Evolutionary conservation across 257 asterid genomes (phyloP), one percentile per base, ranked within the genome.

Genomic region (Solanum pinnatisectum): DNA sequence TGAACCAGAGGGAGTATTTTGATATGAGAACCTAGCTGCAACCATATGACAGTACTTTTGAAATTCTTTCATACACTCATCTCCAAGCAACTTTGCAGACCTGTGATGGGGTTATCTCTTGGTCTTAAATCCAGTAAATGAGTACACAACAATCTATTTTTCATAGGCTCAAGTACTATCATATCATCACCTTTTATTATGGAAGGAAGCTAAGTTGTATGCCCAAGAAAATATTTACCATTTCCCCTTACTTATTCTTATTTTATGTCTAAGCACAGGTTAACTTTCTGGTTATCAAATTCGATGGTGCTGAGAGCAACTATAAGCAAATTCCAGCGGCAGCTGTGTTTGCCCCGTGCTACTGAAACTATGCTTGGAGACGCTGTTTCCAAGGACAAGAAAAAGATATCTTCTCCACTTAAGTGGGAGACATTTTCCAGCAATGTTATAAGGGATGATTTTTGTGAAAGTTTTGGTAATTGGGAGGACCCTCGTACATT

Each of bases 261-360:
- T 65, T 87, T 20, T 44, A 77, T 22, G 44, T 23, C 82, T 87
- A 86, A 65, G 33, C 87, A 76, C 93, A 96, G 98, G 88, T 95
- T 96, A 89, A 96, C 98, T 11, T 96, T 96, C 92, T 96, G 98
- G 98, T 91, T 96, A 78, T 96, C 98, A 46, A 96, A 96, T 88
- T 86, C 93, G 36, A 86, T 94, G 82, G 94, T 95, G 40, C 92
- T 96, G 83, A 93, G 98, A 88, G 95, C 94, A 87, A 93, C 94
- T 37, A 89, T 94, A 71, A 92, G 91, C 88, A 93, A 92, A 91
- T 91, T 90, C 49, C 88, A 90, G 74, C 90, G 88, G 83, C 92
- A 90, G 42, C 84, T 87, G 85, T 87, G 89, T 82, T 46, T 88
- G 60, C 92, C 93, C 78, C 35, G 33, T 68, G 88, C 92, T 79